A percentile compares a stretch with the other conserved stretches of the same genome.
phyloP scores from a whole-genome alignment of 164 flowering plant genomes.

The Saururus chinensis region DNA sequence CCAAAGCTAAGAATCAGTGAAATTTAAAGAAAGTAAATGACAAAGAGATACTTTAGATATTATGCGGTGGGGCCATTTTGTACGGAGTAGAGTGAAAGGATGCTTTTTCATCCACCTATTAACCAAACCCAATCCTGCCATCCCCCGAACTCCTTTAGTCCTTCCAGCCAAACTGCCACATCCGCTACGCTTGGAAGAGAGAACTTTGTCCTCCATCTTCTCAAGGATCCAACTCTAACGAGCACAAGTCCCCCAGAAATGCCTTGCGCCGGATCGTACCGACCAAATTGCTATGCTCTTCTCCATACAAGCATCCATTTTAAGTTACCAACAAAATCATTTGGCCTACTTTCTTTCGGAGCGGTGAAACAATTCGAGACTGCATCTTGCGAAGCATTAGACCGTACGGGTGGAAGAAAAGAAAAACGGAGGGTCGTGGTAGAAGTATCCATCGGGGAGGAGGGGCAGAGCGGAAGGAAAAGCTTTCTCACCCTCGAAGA shows the following conservation, averaged over 20 bases:
- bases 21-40: too few species aligned
- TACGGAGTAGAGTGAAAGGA: too few species aligned
- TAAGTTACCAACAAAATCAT: not conserved
- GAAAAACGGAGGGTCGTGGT: constrained; percentile 8
- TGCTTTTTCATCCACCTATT: too few species aligned
- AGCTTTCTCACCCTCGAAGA: constrained; percentile 66
- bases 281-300: not conserved
- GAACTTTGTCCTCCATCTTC: not conserved
- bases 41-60: too few species aligned
- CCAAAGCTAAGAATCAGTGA: too few species aligned
- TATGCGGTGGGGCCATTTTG: too few species aligned
- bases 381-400: not conserved
- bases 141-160: too few species aligned
- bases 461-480: constrained; percentile 23
- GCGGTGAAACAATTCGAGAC: not conserved
- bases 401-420: constrained; percentile 4
- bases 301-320: not conserved
- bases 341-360: not conserved
- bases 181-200: too few species aligned
- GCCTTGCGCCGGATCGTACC: not conserved
- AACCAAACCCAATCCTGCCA: too few species aligned
- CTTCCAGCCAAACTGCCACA: too few species aligned
- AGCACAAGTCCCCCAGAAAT: not conserved
- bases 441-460: constrained; percentile 25
- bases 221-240: too few species aligned